Conservation (phyloP, 208 protist species). For the Acanthamoeba royreba region DNA sequence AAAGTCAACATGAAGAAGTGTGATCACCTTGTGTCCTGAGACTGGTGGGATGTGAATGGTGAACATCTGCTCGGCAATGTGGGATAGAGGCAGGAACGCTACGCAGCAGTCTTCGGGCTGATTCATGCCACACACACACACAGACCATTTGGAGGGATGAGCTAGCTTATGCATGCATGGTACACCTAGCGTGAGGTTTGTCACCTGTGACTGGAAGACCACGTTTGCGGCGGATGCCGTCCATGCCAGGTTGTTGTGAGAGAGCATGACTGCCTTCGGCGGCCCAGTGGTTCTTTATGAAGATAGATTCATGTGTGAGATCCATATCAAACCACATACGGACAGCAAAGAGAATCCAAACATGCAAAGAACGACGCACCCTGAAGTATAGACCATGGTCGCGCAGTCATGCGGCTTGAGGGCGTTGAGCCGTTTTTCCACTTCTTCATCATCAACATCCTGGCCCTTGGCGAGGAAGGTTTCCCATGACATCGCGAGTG, state of each 20-base stretch:
- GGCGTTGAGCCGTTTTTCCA: background rate
- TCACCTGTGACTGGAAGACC: background rate
- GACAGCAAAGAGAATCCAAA: background rate
- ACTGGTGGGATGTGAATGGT: background rate
- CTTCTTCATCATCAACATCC: background rate
- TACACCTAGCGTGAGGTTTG: too few relatives aligned
- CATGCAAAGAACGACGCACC: background rate
- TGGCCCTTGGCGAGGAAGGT: background rate
- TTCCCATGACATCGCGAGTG: background rate
- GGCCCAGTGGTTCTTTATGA: background rate
- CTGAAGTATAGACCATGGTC: background rate
- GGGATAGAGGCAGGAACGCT: background rate
- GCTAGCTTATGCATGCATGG: too few relatives aligned
- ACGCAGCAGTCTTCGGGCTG: background rate
- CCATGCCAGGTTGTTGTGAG: background rate
- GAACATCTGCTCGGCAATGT: conserved; percentile 5
- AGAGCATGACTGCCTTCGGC: background rate
- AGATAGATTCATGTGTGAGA: background rate
- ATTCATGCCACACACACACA: too few relatives aligned
- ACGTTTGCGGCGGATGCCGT: background rate
- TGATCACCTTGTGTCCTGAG: background rate
- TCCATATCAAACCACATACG: background rate
- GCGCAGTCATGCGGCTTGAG: background rate
- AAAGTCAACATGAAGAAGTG: too few relatives aligned
- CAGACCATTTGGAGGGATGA: too few relatives aligned